phyloP scores from a whole-genome alignment of 805 yeast genomes.

The Candida qinlingensis region DNA sequence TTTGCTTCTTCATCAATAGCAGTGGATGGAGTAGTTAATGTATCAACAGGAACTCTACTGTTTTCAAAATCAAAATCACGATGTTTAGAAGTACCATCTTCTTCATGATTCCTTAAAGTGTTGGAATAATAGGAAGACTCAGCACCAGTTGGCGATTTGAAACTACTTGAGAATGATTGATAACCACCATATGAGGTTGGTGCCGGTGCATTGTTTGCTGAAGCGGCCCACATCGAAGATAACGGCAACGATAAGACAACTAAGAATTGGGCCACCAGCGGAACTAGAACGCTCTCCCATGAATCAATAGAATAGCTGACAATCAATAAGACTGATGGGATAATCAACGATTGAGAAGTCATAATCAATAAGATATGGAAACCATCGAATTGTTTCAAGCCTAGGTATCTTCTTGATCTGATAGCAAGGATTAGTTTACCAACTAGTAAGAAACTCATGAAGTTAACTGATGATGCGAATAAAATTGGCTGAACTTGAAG shows the following conservation, averaged over 20 bases:
- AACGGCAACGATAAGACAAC: constrained; percentile 74
- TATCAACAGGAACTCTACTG: constrained; percentile 6
- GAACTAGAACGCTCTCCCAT: constrained; percentile 33
- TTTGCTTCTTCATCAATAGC: constrained; percentile 32
- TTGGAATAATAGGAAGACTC: constrained; percentile 17
- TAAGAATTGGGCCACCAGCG: constrained; percentile 52
- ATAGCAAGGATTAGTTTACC: constrained; percentile 67
- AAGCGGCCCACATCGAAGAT: constrained; percentile 84
- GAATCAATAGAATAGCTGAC: constrained; percentile 40
- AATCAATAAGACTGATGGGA: constrained; percentile 69
- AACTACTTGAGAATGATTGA: constrained; percentile 2
- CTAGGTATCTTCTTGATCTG: constrained; percentile 66
- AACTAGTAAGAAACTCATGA: constrained; percentile 55
- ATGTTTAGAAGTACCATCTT: constrained; percentile 1
- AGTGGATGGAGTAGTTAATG: constrained; percentile 29
- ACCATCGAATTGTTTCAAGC: constrained; percentile 76
- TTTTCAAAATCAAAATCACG: constrained; percentile 2
- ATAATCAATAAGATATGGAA: constrained; percentile 77
- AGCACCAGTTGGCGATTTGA: constrained; percentile 11
- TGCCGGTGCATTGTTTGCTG: constrained; percentile 45
- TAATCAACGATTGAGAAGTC: constrained; percentile 74
- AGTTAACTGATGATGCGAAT: constrained; percentile 62
- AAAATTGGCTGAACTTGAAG: constrained; percentile 52
- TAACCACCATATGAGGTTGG: constrained; percentile 33
- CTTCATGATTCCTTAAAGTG: constrained; percentile 11